Percentiles rank a stretch among this genome's conserved stretches.
Conservation (phyloP, 2,329 filamentous ascomycete genomes). For the Fusarium sp. region DNA sequence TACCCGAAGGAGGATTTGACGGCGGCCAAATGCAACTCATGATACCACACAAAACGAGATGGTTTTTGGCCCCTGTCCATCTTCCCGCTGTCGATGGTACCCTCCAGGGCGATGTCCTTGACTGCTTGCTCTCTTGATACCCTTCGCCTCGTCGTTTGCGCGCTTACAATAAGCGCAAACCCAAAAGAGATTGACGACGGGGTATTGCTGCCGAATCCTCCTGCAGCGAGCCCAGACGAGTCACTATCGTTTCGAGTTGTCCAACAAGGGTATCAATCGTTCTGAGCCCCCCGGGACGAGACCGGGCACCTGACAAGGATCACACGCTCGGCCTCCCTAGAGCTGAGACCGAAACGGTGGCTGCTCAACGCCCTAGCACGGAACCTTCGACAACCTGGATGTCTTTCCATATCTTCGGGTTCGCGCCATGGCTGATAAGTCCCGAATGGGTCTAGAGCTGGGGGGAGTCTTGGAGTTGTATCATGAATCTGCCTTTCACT, state of each 20-base stretch:
- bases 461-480: slow-evolving; percentile 9
- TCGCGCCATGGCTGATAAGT: slow-evolving; percentile 18
- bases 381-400: slow-evolving; percentile 18
- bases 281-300: background rate
- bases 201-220: slow-evolving; percentile 4
- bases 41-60: slow-evolving; percentile 5
- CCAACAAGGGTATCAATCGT: slow-evolving; percentile 22
- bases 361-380: slow-evolving; percentile 22
- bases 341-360: slow-evolving; percentile 45
- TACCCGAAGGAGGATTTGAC: slow-evolving; percentile 17
- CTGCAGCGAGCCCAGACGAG: slow-evolving; percentile 1
- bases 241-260: slow-evolving; percentile 16
- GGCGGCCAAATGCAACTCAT: slow-evolving; percentile 13
- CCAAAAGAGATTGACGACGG: slow-evolving; percentile 21
- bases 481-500: slow-evolving; percentile 21
- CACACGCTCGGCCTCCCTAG: slow-evolving; percentile 17
- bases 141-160: slow-evolving; percentile 4
- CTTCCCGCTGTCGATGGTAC: slow-evolving; percentile 17
- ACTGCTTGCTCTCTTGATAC: background rate
- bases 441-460: slow-evolving; percentile 24
- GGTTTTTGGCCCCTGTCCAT: slow-evolving; percentile 15
- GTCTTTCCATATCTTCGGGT: slow-evolving; percentile 38
- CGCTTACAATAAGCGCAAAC: slow-evolving; percentile 12
- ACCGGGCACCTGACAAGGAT: slow-evolving; percentile 25
- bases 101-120: slow-evolving; percentile 8